Conservation (phyloP, 2,329 filamentous ascomycete species). For the Balansia obtecta region DNA sequence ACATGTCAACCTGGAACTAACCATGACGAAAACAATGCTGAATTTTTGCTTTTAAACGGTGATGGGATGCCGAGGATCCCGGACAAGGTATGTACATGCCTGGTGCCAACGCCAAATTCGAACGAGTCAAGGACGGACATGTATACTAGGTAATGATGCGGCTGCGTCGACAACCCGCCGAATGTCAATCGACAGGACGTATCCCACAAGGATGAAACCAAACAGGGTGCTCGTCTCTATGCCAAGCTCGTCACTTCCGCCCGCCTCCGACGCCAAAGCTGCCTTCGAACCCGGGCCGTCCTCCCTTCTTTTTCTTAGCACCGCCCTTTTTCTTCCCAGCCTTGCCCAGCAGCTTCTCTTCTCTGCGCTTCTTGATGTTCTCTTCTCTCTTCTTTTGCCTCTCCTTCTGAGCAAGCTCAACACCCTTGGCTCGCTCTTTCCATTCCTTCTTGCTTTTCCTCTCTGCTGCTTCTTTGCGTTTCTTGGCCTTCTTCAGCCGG, state of each 20-base stretch:
- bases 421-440: constrained; percentile 57
- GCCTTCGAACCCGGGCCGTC: constrained; percentile 58
- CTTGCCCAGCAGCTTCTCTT: constrained; percentile 53
- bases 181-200: background rate
- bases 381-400: constrained; percentile 74
- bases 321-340: constrained; percentile 45
- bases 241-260: constrained; percentile 26
- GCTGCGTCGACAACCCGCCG: background rate
- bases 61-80: background rate
- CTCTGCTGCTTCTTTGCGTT: constrained; percentile 83
- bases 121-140: too few relatives aligned
- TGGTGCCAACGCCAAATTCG: constrained; percentile 6
- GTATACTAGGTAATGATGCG: too few relatives aligned
- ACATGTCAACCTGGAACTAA: too few relatives aligned
- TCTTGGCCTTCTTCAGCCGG: constrained; percentile 84
- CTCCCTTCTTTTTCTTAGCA: constrained; percentile 34
- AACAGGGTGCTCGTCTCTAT: too few relatives aligned
- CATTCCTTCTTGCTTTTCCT: constrained; percentile 87
- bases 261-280: constrained; percentile 44
- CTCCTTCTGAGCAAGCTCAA: constrained; percentile 64
- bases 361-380: constrained; percentile 60
- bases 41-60: background rate
- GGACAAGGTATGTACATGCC: background rate
- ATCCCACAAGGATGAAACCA: background rate
- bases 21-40: too few relatives aligned